A percentile compares a stretch with the other conserved stretches of the same genome.
Conservation (phyloP, 2,329 filamentous ascomycete genomes). For the Dendryphion nanum region DNA sequence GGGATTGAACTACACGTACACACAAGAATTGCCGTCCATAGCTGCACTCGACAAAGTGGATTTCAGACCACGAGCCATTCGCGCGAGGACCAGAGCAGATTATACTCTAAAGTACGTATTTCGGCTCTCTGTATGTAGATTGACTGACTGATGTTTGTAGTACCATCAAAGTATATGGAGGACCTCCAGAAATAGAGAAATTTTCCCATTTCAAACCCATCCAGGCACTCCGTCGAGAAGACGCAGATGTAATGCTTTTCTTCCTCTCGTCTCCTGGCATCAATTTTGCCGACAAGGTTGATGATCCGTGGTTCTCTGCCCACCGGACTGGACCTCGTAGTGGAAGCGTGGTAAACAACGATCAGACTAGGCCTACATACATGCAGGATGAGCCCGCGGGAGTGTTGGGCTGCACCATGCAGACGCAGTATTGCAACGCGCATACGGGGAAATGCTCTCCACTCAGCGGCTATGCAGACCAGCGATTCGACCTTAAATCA, state of each 20-base stretch:
- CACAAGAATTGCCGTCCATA: background rate
- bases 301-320: slow-evolving; percentile 28
- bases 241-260: slow-evolving; percentile 29
- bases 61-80: background rate
- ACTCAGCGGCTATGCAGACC: slow-evolving; percentile 7
- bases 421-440: slow-evolving; percentile 33
- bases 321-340: slow-evolving; percentile 3
- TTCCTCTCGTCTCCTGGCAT: slow-evolving; percentile 27
- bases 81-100: background rate
- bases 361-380: slow-evolving; percentile 8
- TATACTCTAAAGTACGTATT: background rate
- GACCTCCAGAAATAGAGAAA: background rate
- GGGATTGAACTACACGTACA: background rate
- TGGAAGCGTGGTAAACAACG: background rate
- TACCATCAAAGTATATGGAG: slow-evolving; percentile 1
- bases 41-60: background rate
- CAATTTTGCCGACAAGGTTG: slow-evolving; percentile 14
- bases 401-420: slow-evolving; percentile 29
- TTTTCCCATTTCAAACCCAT: slow-evolving; percentile 14
- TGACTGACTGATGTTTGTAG: background rate
- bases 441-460: slow-evolving; percentile 7
- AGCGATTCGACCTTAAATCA: background rate
- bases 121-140: background rate
- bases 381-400: slow-evolving; percentile 16
- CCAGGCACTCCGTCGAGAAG: slow-evolving; percentile 18